Evolutionary conservation across 805 yeast species (phyloP).

Genomic region (Pichia manshurica): DNA sequence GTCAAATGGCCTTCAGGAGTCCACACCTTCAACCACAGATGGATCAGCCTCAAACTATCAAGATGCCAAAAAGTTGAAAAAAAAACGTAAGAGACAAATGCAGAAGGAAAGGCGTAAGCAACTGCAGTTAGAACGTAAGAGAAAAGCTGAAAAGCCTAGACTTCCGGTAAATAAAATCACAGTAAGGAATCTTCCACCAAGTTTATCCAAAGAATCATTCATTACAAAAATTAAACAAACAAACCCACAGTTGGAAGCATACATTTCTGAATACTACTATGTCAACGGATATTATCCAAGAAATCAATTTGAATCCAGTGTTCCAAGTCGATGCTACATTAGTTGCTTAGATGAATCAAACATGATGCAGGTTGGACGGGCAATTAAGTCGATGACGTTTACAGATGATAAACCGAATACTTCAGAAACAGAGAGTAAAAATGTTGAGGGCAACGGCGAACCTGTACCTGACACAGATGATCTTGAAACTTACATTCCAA

Average conservation of each 20-base stretch:
- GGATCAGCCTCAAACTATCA: neutral
- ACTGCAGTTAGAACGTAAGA: neutral
- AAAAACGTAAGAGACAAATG: neutral
- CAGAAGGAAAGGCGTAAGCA: neutral
- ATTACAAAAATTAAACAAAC: neutral
- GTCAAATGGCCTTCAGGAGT: neutral
- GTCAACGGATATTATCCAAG: slow-evolving; percentile 36
- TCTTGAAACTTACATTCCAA: slow-evolving; percentile 27
- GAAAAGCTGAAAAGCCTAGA: neutral
- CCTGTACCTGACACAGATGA: slow-evolving; percentile 15
- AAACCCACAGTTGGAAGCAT: slow-evolving; percentile 3
- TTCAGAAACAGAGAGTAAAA: neutral
- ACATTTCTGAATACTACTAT: slow-evolving; percentile 29
- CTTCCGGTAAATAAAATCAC: slow-evolving; percentile 25
- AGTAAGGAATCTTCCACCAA: slow-evolving; percentile 42
- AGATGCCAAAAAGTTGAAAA: neutral
- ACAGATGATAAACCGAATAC: neutral
- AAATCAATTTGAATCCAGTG: slow-evolving; percentile 35
- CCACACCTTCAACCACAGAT: neutral
- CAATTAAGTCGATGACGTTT: slow-evolving; percentile 26
- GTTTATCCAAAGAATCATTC: slow-evolving; percentile 28
- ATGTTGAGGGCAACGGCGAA: neutral
- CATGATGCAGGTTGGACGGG: slow-evolving; percentile 27
- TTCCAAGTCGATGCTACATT: slow-evolving; percentile 38
- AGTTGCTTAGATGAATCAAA: slow-evolving; percentile 27